These are phyloP conservation scores for Steccherinum ochraceum DNA, from an alignment of 768 basidiomycete species.

Conservation along the genomic window DNA sequence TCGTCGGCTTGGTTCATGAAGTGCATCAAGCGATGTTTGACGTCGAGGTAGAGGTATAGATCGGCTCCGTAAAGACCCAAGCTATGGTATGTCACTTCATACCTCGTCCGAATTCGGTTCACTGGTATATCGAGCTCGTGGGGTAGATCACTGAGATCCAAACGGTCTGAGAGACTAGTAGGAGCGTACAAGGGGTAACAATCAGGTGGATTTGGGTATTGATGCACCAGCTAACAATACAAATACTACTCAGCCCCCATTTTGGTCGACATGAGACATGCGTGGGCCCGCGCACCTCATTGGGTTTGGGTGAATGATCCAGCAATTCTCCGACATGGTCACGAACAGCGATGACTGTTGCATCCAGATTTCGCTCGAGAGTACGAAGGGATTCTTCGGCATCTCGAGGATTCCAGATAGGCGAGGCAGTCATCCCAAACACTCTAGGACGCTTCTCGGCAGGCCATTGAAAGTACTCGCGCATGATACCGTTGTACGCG, in stretches of 20 bases:
- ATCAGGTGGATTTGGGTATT: conserved; percentile 47
- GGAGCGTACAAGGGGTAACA: conserved; percentile 48
- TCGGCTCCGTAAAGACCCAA: conserved; percentile 75
- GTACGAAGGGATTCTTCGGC: conserved; percentile 53
- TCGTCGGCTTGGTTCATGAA: conserved; percentile 25
- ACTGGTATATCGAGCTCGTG: conserved; percentile 42
- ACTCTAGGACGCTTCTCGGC: conserved; percentile 57
- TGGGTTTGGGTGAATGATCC: conserved; percentile 54
- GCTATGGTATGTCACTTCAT: conserved; percentile 51
- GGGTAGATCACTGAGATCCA: conserved; percentile 33
- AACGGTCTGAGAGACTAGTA: conserved; percentile 46
- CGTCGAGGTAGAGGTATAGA: conserved; percentile 57
- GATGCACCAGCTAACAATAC: conserved; percentile 44
- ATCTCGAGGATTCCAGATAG: conserved; percentile 75
- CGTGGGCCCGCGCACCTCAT: conserved; percentile 40
- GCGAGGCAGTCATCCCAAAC: conserved; percentile 93
- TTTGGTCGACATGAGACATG: not conserved
- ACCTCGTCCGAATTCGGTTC: conserved; percentile 56
- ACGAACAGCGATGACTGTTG: conserved; percentile 70
- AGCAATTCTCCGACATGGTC: conserved; percentile 62
- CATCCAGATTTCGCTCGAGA: conserved; percentile 66
- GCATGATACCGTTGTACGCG: conserved; percentile 53
- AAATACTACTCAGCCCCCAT: not conserved
- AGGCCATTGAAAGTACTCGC: conserved; percentile 44
- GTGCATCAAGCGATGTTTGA: conserved; percentile 42